Evolutionary conservation across 345 rosid genomes (phyloP), one percentile per base, ranked within the genome.

Genomic region (Mallotus nudiflorus): DNA sequence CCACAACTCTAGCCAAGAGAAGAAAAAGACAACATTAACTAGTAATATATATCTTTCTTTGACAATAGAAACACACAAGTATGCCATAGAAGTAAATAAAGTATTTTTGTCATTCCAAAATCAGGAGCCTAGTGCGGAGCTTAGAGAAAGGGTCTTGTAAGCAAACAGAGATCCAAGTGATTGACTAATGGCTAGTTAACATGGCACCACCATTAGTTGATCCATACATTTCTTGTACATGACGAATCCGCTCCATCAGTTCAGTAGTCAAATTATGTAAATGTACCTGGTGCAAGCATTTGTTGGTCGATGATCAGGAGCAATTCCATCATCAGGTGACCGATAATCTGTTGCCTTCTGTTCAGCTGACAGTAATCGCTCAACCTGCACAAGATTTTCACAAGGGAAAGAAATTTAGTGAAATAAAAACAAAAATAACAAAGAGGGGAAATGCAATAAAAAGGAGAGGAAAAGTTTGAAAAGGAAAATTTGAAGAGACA

Each of bases 291-390:
- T 88, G 85, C 99, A 96, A 60, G 98, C 98, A 86, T 55, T 92
- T 69, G 99, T 96, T 74, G 99, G 93, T 60, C 97, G 97, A 87
- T 95, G 96, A 78, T 92, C 98, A 73, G 92, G 90, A 80, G 82
- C 86, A 66, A 90, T 84, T 75, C 96, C 99, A 80, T 92, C 99
- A 82, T 92, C 99, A 61, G 98, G 93, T 65, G 96, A 91, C 44
- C 83, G 80, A 81, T 89, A 95, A 82, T 95, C 98, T 29, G 98
- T 89, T 75, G 96, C 77, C 89, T 87, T 95, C 70, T 92, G 99
- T 74, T 95, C 98, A 72, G 92, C 84, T 69, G 98, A 89, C 61
- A 95, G 91, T 82, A 95, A 82, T 40, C 98, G 88, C 63, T 95
- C 99, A 61, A 89, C 97, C 96, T 96, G 83, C 51, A 69, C 50